A percentile compares a stretch with the other conserved stretches of the same genome.
Conservation (phyloP, 495 filamentous ascomycete genomes). For the Podospora conica region DNA sequence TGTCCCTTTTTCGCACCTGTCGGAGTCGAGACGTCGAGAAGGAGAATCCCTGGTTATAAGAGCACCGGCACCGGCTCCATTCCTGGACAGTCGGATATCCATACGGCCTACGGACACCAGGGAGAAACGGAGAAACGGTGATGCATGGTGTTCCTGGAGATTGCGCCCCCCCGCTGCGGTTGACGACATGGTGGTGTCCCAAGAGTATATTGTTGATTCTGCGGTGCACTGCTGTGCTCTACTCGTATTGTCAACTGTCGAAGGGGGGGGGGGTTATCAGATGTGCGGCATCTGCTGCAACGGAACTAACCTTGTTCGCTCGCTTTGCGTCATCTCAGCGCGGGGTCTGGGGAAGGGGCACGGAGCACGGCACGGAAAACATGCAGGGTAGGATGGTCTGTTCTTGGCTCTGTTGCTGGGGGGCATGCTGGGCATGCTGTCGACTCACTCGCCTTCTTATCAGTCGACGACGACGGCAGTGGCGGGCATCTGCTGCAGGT, state of each 20-base stretch:
- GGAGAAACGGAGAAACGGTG: not conserved
- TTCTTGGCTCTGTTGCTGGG: no score
- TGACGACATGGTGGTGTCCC: not conserved
- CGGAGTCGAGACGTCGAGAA: not conserved
- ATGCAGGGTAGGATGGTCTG: not conserved
- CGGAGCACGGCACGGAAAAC: not conserved
- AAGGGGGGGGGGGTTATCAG: not conserved
- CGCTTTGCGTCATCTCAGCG: slow-evolving; percentile 8
- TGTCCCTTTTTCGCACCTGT: not conserved
- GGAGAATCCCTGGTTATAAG: not conserved
- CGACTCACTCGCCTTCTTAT: not conserved
- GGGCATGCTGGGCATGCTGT: no score
- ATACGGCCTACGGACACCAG: no score
- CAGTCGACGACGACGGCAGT: not conserved
- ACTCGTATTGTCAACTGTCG: not conserved
- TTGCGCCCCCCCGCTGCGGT: not conserved
- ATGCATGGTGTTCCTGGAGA: not conserved
- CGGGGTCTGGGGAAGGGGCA: not conserved
- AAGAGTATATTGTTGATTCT: not conserved
- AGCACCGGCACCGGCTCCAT: no score
- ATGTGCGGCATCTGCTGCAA: slow-evolving; percentile 1
- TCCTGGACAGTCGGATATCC: no score
- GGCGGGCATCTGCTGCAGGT: no score
- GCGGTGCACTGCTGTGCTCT: not conserved
- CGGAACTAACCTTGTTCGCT: not conserved